Base-by-base conservation (phyloP, 768 basidiomycete species). In the Leccinum fibrillosum region DNA sequence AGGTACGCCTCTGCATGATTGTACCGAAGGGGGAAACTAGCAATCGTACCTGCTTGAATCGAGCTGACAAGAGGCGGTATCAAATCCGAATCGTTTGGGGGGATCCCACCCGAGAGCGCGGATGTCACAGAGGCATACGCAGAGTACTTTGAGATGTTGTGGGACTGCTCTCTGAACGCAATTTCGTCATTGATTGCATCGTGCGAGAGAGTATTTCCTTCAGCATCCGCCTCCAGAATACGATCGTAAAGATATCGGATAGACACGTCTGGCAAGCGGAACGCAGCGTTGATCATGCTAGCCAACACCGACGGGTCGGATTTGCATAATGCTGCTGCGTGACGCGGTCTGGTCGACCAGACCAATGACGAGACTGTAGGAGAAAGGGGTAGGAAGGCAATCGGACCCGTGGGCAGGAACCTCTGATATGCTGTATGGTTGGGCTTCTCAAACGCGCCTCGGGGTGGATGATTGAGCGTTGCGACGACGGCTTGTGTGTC, bases 401-500 rank as follows among this genome's bases (percentile, higher is more conserved):
- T 88, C 2, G 96, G 96, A 0, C 97, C 96, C 5, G 94, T 94
- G 2, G 94, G 90, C 19, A 98, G 82, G 78, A 98, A 98, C 21
- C 95, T 81, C 71, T 98, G 97, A 74, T 90, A 98, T 0, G 93
- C 95, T 0, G 86, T 91, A 6, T 83, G 85, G 66, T 92, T 92
- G 10, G 82, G 82, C 9, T 75, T 75, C 68, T 86, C 80, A 64
- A 84, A 85, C 30, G 81, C 74, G 12, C 80, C 78, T 21, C 86
- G 82, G 2, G 91, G 83, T 17, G 80, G 74, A 69, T 98, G 92
- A 48, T 78, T 71, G 64, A 99, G 80, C 0, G 93, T 97, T 4
- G 92, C 92, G 35, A 99, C 97, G 44, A 98, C 81, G 8, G 89
- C 94, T 65, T 91, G 89, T 0, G 90, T 88, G 58, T 89, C 82